These are phyloP conservation scores for Penstemon davidsonii DNA, from an alignment of 257 asterid species.

Conservation along the genomic window DNA sequence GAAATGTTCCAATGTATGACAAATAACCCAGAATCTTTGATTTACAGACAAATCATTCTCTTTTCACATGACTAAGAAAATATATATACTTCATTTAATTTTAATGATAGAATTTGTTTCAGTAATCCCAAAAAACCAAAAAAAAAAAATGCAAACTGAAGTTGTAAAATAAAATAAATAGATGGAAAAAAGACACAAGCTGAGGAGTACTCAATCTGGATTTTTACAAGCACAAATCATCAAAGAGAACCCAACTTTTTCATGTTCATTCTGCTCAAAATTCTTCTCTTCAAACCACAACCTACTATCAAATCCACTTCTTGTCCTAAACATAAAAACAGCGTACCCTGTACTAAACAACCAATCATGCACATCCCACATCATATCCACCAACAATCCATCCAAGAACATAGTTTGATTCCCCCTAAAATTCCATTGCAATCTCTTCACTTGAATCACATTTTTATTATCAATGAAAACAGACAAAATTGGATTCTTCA, in stretches of 20 bases:
- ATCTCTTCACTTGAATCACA: slow-evolving; percentile 64
- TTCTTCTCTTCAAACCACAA: slow-evolving; percentile 71
- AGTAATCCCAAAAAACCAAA: too few relatives aligned
- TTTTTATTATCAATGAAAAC: slow-evolving; percentile 63
- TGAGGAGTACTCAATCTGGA: slow-evolving; percentile 35
- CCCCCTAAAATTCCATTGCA: slow-evolving; percentile 89
- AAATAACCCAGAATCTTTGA: too few relatives aligned
- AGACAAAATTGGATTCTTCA: slow-evolving; percentile 30
- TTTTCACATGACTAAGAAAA: too few relatives aligned
- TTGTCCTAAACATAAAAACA: slow-evolving; percentile 76
- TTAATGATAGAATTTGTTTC: too few relatives aligned
- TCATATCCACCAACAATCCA: slow-evolving; percentile 70
- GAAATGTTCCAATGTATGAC: too few relatives aligned
- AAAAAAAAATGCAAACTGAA: too few relatives aligned
- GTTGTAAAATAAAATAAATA: too few relatives aligned
- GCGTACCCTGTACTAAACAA: slow-evolving; percentile 47
- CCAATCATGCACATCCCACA: slow-evolving; percentile 94
- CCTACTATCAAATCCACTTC: slow-evolving; percentile 73
- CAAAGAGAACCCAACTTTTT: slow-evolving; percentile 57
- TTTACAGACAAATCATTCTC: too few relatives aligned
- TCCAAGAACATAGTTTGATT: slow-evolving; percentile 76
- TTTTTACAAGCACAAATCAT: slow-evolving; percentile 65
- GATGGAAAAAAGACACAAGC: neutral
- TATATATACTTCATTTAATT: too few relatives aligned
- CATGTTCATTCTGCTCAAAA: slow-evolving; percentile 41